Base-by-base conservation (phyloP, 1,139 yeast genomes). In the Blastobotrys persicus region DNA sequence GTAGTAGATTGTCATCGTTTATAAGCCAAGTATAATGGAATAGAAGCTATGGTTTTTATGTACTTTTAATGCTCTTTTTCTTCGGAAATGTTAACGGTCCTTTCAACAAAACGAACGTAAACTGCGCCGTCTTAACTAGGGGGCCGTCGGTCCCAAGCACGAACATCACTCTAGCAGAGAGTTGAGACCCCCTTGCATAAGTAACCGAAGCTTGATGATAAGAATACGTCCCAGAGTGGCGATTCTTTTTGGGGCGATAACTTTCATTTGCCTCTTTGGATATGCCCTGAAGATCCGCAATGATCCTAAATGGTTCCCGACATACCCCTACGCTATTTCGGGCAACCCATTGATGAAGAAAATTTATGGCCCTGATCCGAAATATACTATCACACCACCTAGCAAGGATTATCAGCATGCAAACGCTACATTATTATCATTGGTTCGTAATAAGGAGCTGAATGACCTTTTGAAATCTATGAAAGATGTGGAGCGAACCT, bases 371-470 rank as follows among this genome's bases (percentile, higher is more conserved):
- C 60, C 61, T 6, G 53, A 52, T 26, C 51, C 55, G 17, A 44
- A 38, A 4, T 16, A 37, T 12, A 14, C 31, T 38, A 31, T 42
- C 16, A 23, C 19, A 7, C 41, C 18, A 12, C 41, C 41, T 17
- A 37, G 41, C 14, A 28, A 37, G 28, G 32, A 40, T 11, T 45
- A 45, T 26, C 37, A 41, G 13, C 39, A 70, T 17, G 89, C 85
- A 16, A 85, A 80, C 62, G 96, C 95, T 2, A 85, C 95, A 0
- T 75, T 88, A 42, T 63, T 85, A 17, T 79, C 88, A 3, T 68
- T 88, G 50, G 95, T 84, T 7, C 71, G 89, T 51, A 85, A 86
- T 61, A 63, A 75, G 7, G 95, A 88, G 61, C 63, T 76, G n/a
- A 59, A 58, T 0, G 74, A 67, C 2, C 74, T 87, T 16, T 63